Percentiles rank a stretch among this genome's conserved stretches.
phyloP scores from a whole-genome alignment of 768 basidiomycete species.

The Termitomyces sp. region DNA sequence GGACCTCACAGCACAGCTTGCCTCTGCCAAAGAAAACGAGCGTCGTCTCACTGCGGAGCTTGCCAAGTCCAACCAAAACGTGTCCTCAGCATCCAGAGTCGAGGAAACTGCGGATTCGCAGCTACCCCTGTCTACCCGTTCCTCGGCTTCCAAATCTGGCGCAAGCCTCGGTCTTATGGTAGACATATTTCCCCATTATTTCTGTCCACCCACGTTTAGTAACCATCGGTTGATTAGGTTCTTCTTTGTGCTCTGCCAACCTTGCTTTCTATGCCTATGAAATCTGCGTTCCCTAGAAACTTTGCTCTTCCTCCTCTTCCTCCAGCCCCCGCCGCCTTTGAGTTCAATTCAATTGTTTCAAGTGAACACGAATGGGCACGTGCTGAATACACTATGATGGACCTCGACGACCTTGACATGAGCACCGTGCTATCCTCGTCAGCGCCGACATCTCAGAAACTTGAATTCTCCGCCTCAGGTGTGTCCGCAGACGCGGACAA shows the following conservation, averaged over 20 bases:
- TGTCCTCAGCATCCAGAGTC: conserved; percentile 41
- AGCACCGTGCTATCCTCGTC: conserved; percentile 24
- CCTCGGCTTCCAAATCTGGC: conserved; percentile 44
- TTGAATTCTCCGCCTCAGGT: conserved; percentile 55
- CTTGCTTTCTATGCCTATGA: conserved; percentile 62
- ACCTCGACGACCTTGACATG: conserved; percentile 38
- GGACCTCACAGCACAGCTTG: conserved; percentile 58
- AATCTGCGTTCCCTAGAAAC: conserved; percentile 46
- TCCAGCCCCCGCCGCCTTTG: conserved; percentile 39
- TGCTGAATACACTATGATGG: conserved; percentile 37
- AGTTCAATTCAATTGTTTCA: conserved; percentile 41
- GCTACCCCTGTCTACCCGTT: conserved; percentile 38
- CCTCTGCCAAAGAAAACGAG: conserved; percentile 62
- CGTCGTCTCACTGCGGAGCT: conserved; percentile 61
- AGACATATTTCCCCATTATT: conserved; percentile 19
- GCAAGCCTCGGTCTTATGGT: conserved; percentile 73
- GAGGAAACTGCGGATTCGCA: conserved; percentile 59
- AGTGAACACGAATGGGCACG: conserved; percentile 54
- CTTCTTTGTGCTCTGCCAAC: conserved; percentile 74
- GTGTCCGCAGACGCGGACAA: conserved; percentile 31
- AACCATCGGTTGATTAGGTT: conserved; percentile 42
- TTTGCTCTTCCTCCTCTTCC: conserved; percentile 47
- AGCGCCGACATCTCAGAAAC: conserved; percentile 36
- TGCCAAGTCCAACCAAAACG: conserved; percentile 25
- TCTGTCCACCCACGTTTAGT: conserved; percentile 8